Percentiles rank a stretch among this genome's conserved stretches.
These are phyloP conservation scores for Aspergillus tubingensis DNA, from an alignment of 2,329 filamentous ascomycete genomes.

Conservation along the genomic window DNA sequence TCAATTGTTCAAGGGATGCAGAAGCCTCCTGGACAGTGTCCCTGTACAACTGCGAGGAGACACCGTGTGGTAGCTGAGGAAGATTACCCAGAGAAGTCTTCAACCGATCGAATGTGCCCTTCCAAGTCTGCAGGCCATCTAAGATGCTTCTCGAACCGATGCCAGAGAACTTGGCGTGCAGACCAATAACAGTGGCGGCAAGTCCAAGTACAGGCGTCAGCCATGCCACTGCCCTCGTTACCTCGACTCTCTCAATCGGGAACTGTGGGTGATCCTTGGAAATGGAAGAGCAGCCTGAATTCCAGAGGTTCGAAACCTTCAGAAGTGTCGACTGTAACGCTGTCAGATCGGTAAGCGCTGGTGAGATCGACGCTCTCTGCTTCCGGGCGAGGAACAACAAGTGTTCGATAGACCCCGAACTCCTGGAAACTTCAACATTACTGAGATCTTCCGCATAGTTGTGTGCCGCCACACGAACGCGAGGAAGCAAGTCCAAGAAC, in stretches of 20 bases:
- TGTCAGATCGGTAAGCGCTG: conserved; percentile 32
- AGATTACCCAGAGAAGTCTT: conserved; percentile 47
- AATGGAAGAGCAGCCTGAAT: conserved; percentile 27
- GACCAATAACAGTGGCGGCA: conserved; percentile 61
- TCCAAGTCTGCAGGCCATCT: conserved; percentile 54
- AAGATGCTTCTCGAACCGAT: conserved; percentile 51
- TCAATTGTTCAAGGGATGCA: conserved; percentile 33
- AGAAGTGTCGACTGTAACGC: conserved; percentile 32
- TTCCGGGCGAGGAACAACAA: conserved; percentile 60
- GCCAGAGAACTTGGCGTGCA: conserved; percentile 67
- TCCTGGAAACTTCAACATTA: conserved; percentile 73
- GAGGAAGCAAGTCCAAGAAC: conserved; percentile 70
- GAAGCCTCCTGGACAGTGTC: conserved; percentile 31
- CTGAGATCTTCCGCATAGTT: conserved; percentile 86
- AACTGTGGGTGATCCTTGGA: conserved; percentile 21
- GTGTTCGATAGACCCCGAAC: conserved; percentile 83
- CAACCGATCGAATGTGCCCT: conserved; percentile 50
- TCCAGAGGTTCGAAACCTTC: conserved; percentile 39
- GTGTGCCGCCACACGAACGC: conserved; percentile 65
- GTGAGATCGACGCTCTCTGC: conserved; percentile 41
- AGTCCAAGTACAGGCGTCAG: conserved; percentile 68
- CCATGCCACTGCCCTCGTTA: conserved; percentile 55
- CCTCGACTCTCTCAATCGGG: conserved; percentile 21
- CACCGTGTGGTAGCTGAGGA: conserved; percentile 53
- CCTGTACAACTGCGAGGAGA: conserved; percentile 43